Evolutionary conservation across 2,329 filamentous ascomycete species (phyloP).

Genomic region (Beauveria australis): DNA sequence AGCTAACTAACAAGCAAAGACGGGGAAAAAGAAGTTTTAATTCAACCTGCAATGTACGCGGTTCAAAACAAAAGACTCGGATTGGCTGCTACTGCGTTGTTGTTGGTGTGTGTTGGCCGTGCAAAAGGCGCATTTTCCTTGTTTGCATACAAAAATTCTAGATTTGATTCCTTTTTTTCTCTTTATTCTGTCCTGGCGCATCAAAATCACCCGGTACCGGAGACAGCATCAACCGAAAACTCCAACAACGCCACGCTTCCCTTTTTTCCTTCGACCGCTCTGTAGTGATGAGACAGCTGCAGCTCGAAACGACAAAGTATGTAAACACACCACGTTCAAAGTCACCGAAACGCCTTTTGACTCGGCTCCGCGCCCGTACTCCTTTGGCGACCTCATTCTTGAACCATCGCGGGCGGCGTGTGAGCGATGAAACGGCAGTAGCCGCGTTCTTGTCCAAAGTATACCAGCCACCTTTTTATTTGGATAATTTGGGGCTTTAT

Average conservation of each 20-base stretch:
- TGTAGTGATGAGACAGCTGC: background rate
- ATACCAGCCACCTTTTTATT: background rate
- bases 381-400: background rate
- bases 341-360: background rate
- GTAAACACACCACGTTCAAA: background rate
- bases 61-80: background rate
- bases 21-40: background rate
- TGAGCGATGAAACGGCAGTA: background rate
- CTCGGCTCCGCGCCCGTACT: background rate
- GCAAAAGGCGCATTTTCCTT: background rate
- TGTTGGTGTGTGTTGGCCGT: background rate
- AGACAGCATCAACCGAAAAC: background rate
- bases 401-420: background rate
- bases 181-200: background rate
- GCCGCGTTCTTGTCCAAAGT: background rate
- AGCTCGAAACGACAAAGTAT: background rate
- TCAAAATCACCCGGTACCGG: too few species aligned
- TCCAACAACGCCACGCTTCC: constrained; percentile 3
- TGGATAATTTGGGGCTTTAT: background rate
- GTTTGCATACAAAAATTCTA: constrained; percentile 1
- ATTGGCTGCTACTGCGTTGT: background rate
- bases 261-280: background rate
- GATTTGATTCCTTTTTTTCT: background rate
- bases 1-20: too few species aligned
- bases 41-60: background rate